Percentiles rank a stretch among this genome's conserved stretches.
Evolutionary conservation across 2,329 filamentous ascomycete genomes (phyloP).

Genomic region (Aquanectria penicillioides): DNA sequence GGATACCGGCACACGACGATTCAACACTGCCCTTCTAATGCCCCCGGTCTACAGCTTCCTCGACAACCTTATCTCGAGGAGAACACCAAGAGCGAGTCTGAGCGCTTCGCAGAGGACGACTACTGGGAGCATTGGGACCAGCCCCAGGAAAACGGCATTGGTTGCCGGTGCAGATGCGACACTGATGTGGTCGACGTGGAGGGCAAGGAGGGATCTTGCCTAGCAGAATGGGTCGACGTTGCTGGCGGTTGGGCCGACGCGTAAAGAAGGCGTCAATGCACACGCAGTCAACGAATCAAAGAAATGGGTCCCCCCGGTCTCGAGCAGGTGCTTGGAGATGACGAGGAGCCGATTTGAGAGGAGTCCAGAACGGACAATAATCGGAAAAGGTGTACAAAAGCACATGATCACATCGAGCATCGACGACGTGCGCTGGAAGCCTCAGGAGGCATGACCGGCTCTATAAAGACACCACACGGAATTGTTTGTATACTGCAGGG

Average conservation of each 20-base stretch:
- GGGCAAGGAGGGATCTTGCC: constrained; percentile 94
- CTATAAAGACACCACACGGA: constrained; percentile 29
- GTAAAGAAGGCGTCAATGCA: constrained; percentile 37
- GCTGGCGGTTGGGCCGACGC: constrained; percentile 86
- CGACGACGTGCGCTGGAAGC: constrained; percentile 15
- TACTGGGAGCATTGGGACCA: constrained; percentile 93
- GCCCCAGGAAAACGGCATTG: constrained; percentile 94
- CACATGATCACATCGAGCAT: background rate
- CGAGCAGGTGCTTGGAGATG: constrained; percentile 17
- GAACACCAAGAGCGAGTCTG: constrained; percentile 83
- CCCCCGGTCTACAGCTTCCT: constrained; percentile 85
- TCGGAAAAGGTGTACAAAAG: constrained; percentile 24
- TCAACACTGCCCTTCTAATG: constrained; percentile 97
- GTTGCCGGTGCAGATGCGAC: constrained; percentile 95
- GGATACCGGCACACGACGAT: constrained; percentile 99
- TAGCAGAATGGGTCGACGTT: constrained; percentile 96
- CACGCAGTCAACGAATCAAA: constrained; percentile 7
- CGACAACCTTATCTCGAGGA: constrained; percentile 83
- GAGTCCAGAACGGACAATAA: constrained; percentile 13
- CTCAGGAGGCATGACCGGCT: constrained; percentile 32
- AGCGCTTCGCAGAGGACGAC: constrained; percentile 89
- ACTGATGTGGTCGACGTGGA: constrained; percentile 98
- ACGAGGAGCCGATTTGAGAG: background rate
- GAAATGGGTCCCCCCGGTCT: background rate
- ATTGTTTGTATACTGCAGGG: constrained; percentile 25